Base-by-base conservation (phyloP, 352 stramenopile genomes). In the Nothophytophthora sp. region DNA sequence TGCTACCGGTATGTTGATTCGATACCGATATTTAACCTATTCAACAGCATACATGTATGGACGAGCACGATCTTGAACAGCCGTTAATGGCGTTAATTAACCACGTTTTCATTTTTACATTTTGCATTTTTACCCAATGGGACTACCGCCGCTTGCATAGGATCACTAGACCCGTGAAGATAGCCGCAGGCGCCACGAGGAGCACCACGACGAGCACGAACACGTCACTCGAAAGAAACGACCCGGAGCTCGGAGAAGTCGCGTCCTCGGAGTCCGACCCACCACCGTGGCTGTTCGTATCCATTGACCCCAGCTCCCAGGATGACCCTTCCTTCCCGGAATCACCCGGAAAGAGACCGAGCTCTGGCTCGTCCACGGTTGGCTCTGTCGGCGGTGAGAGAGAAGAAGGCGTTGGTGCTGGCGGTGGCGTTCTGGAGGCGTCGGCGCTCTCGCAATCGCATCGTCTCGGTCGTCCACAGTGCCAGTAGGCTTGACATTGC, bases 151-250 rank as follows among this genome's bases (percentile, higher is more conserved):
- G 36, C 16, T 42, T 42, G n/a, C 37, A 50, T 8, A 45, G 16
- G 4, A 39, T 25, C 5, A 46, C 35, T 5, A 42, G 15, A 11
- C 40, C 48, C 5, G 44, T 41, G 23, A 56, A 56, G 12, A 49
- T 23, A 5, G 48, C 48, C 2, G 48, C 48, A 18, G 48, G 37
- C 5, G n/a, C 37, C 37, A 56, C 48, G 22, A 56, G 38, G 15
- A 56, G 28, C 27, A 56, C 12, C n/a, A 48, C 39, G 15, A 38
- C 48, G 37, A 35, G 18, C 16, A 24, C 48, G 15, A 56, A 36
- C 38, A 10, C n/a, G 28, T 45, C 28, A 19, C 48, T 28, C n/a
- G 48, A 43, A 10, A 40, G 16, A 42, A 42, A 42, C 18, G 36
- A 42, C 19, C 36, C 36, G 20, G 36, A 42, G 5, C 24, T 40